Evolutionary conservation across 192 early-diverging fungal species (phyloP), one percentile per base, ranked within the genome.

Genomic region (Lobosporangium transversale): DNA sequence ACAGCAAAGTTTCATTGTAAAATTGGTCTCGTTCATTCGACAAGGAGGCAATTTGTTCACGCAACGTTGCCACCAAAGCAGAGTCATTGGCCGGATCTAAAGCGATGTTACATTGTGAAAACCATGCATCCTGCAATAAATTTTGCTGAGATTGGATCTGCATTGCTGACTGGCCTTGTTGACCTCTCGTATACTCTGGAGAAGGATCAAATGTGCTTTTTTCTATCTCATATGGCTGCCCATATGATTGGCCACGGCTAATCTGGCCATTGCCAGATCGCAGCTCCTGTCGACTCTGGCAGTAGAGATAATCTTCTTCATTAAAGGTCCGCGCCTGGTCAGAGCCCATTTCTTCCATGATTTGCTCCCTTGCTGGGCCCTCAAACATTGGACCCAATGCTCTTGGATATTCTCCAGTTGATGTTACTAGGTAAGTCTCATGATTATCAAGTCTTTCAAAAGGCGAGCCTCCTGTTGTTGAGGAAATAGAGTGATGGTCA

Each of bases 331-430:
- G 58, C 15, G 70, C 70, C 29, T 75, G 62, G 1, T 43, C 57
- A 11, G 70, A 75, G 3, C 70, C 70, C 70, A 75, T 75, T 49
- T 75, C 70, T 37, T 75, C 70, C 70, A 75, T 75, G 7, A 75
- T 75, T 18, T 66, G 24, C 51, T 66, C 70, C 51, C 61, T 75
- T 11, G 55, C 58, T 14, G 63, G 62, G 24, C 56, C 53, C 3
- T 74, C 62, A 50, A 27, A 35, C 3, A 10, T 17, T 35, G 32
- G 24, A 17, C 11, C 23, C 7, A 47, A 10, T 17, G 35, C 33
- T 3, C 2, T 26, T 24, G 47, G 1, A 12, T 6, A 4, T 29
- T 59, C 58, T 32, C 42, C 44, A 24, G 24, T 44, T 29, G 24
- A 23, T 21, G 27, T 14, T 8, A 37, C 30, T n/a, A 32, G 26